These are phyloP conservation scores for Suhomyces anneliseae DNA, from an alignment of 1,139 yeast genomes.

Conservation along the genomic window DNA sequence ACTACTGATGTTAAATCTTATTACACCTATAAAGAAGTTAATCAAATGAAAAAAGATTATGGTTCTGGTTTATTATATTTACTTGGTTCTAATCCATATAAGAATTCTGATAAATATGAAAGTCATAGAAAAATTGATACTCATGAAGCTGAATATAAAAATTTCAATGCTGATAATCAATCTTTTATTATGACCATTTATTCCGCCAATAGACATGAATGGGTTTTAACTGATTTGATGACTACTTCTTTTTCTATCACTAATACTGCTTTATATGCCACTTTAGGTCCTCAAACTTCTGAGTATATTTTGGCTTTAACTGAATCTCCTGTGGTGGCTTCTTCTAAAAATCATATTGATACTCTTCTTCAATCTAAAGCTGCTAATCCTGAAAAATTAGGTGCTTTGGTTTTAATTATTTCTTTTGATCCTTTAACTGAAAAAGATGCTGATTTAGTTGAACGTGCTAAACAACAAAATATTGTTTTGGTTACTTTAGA, in stretches of 20 bases:
- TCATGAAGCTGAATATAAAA: slow-evolving; percentile 14
- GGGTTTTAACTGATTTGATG: slow-evolving; percentile 26
- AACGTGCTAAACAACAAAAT: slow-evolving; percentile 10
- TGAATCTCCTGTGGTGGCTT: slow-evolving; percentile 23
- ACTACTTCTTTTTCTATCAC: slow-evolving; percentile 23
- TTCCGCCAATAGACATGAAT: slow-evolving; percentile 24
- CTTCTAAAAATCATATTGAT: slow-evolving; percentile 19
- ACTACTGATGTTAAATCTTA: slow-evolving; percentile 15
- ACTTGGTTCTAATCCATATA: slow-evolving; percentile 21
- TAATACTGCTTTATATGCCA: slow-evolving; percentile 29
- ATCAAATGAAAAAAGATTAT: slow-evolving; percentile 14
- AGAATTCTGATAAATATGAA: slow-evolving; percentile 14
- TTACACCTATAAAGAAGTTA: slow-evolving; percentile 18
- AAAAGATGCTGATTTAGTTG: slow-evolving; percentile 15
- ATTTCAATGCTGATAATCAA: slow-evolving; percentile 19
- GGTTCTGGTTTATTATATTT: slow-evolving; percentile 25
- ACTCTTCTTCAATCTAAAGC: slow-evolving; percentile 19
- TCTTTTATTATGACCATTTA: slow-evolving; percentile 23
- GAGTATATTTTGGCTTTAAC: slow-evolving; percentile 23
- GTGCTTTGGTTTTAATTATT: slow-evolving; percentile 19
- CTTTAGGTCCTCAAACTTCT: slow-evolving; percentile 25
- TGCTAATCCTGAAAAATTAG: slow-evolving; percentile 16
- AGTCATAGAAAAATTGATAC: slow-evolving; percentile 24
- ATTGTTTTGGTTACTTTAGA: slow-evolving; percentile 33
- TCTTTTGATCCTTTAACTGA: slow-evolving; percentile 24